Evolutionary conservation across 805 yeast genomes (phyloP).

Genomic region (Metschnikowia baotianmanensis): DNA sequence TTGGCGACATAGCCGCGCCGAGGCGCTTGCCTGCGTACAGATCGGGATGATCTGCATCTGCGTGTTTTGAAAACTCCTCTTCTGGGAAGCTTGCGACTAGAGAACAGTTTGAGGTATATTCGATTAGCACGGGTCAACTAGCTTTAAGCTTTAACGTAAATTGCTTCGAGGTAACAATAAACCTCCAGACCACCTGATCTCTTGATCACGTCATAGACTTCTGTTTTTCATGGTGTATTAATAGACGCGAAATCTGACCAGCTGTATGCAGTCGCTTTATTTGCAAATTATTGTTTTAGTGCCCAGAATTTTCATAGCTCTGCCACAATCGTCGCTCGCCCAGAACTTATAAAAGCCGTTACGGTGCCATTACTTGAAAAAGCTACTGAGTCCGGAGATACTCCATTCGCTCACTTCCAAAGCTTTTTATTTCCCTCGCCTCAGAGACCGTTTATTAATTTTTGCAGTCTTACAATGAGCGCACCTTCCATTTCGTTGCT

Average conservation of each 20-base stretch:
- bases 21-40: neutral
- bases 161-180: no score
- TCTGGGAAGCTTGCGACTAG: neutral
- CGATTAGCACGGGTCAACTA: no score
- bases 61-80: neutral
- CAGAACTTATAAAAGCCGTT: constrained; percentile 1
- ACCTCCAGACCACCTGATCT: neutral
- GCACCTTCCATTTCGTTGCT: constrained; percentile 7
- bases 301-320: constrained; percentile 7
- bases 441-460: neutral
- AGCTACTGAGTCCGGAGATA: no score
- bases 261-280: constrained; percentile 8
- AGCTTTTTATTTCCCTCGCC: constrained; percentile 3
- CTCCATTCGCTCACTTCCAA: no score
- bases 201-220: constrained; percentile 3
- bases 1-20: constrained; percentile 10
- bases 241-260: constrained; percentile 5
- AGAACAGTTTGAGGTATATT: no score
- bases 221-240: constrained; percentile 1
- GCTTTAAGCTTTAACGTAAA: no score
- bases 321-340: neutral
- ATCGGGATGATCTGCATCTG: neutral
- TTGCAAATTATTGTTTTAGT: constrained; percentile 5
- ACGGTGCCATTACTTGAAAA: no score
- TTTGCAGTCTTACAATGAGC: constrained; percentile 4